Conservation (phyloP, 106 monocot species). For the Hemerocallis citrina region DNA sequence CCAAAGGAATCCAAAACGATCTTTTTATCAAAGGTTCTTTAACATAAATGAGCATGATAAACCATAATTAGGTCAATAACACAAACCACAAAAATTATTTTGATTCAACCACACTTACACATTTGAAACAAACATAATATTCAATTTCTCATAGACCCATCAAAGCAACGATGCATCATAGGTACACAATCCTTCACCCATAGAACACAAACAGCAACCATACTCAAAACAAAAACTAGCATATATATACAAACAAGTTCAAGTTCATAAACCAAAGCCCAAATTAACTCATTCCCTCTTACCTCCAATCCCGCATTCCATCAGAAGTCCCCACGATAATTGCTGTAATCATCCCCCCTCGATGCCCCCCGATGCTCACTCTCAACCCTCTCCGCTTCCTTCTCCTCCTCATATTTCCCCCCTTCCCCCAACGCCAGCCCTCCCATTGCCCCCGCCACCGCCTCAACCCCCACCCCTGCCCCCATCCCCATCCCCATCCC, state of each 20-base stretch:
- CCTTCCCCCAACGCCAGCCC: slow-evolving; percentile 71
- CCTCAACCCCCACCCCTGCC: slow-evolving; percentile 55
- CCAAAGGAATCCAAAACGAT: too few species aligned
- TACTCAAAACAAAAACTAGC: slow-evolving; percentile 9
- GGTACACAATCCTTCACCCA: neutral
- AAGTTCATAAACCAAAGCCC: neutral
- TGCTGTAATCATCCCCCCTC: slow-evolving; percentile 44
- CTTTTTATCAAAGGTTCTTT: too few species aligned
- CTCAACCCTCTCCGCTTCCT: slow-evolving; percentile 45
- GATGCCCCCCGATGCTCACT: slow-evolving; percentile 12
- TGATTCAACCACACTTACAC: neutral
- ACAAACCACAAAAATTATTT: neutral
- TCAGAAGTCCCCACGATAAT: slow-evolving; percentile 41
- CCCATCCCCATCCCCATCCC: slow-evolving; percentile 66
- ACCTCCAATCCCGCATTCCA: neutral
- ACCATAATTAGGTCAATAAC: neutral
- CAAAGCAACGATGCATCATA: neutral
- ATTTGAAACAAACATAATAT: neutral
- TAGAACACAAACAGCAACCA: neutral
- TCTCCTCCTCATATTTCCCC: slow-evolving; percentile 65
- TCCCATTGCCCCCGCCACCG: slow-evolving; percentile 60
- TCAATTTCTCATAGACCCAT: neutral
- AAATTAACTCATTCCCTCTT: slow-evolving; percentile 10
- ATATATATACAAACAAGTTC: slow-evolving; percentile 3
- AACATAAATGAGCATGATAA: too few species aligned